Percentiles rank a stretch among this genome's conserved stretches.
These are phyloP conservation scores for Lentinula novae-zelandiae DNA, from an alignment of 1,284 basidiomycete species.

Conservation along the genomic window DNA sequence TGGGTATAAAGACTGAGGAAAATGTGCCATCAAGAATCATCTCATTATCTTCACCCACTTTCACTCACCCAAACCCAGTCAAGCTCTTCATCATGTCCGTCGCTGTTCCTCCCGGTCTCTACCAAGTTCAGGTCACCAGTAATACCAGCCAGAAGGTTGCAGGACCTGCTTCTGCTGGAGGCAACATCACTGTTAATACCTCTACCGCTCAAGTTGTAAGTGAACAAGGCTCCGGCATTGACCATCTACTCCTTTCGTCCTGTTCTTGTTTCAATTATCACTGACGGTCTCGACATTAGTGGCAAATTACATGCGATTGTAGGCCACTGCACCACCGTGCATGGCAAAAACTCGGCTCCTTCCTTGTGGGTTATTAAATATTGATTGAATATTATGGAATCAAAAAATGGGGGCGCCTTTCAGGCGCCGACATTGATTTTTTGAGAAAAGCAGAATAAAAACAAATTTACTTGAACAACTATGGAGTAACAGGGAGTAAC, in stretches of 20 bases:
- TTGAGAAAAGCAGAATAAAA: too few species aligned
- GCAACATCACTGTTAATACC: background rate
- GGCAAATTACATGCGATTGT: too few species aligned
- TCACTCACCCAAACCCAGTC: background rate
- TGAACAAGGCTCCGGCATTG: background rate
- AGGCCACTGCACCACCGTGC: too few species aligned
- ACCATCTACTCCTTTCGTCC: too few species aligned
- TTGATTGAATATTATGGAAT: too few species aligned
- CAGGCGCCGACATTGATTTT: too few species aligned
- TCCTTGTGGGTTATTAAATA: too few species aligned
- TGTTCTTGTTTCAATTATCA: too few species aligned
- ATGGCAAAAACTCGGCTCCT: too few species aligned
- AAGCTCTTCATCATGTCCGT: background rate
- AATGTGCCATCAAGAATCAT: background rate
- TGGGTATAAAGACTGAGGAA: background rate
- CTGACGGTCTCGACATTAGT: background rate
- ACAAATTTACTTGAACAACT: too few species aligned
- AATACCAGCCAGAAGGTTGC: background rate
- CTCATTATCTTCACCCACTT: background rate
- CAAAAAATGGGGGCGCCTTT: too few species aligned
- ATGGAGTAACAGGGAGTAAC: too few species aligned
- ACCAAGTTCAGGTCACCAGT: background rate
- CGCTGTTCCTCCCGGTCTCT: background rate
- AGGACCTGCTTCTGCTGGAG: background rate
- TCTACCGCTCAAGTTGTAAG: background rate